These are phyloP conservation scores for Leccinellum albellum DNA, from an alignment of 768 basidiomycete genomes.

Conservation along the genomic window DNA sequence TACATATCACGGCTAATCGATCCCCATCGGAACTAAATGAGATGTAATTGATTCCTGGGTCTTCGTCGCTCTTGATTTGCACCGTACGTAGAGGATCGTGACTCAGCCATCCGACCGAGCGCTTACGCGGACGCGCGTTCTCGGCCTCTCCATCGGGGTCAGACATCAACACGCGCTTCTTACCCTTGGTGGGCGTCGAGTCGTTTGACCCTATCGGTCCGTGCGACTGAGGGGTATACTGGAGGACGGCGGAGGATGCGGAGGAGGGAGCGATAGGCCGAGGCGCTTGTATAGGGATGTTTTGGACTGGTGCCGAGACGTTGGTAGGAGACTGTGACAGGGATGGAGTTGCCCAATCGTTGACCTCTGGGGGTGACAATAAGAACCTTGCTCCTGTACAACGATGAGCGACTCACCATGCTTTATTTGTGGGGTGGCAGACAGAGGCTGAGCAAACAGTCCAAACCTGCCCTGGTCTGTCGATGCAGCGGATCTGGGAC, in stretches of 20 bases:
- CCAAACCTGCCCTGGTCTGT: slow-evolving; percentile 19
- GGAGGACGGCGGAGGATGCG: slow-evolving; percentile 34
- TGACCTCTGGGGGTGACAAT: slow-evolving; percentile 15
- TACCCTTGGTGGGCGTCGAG: slow-evolving; percentile 33
- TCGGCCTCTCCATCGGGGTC: slow-evolving; percentile 25
- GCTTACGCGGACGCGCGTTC: slow-evolving; percentile 32
- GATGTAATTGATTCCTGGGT: slow-evolving; percentile 45
- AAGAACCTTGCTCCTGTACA: not conserved
- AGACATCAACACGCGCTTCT: slow-evolving; percentile 37
- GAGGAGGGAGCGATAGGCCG: slow-evolving; percentile 26
- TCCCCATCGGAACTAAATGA: slow-evolving; percentile 52
- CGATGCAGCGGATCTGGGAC: slow-evolving; percentile 16
- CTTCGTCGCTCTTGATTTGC: slow-evolving; percentile 43
- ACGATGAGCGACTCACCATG: slow-evolving; percentile 20
- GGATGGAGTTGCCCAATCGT: slow-evolving; percentile 24
- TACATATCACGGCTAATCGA: slow-evolving; percentile 56
- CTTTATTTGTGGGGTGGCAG: slow-evolving; percentile 27
- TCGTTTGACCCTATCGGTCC: slow-evolving; percentile 13
- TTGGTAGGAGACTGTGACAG: slow-evolving; percentile 15
- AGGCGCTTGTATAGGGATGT: slow-evolving; percentile 28
- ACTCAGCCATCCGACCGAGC: slow-evolving; percentile 46
- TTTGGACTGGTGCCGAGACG: slow-evolving; percentile 12
- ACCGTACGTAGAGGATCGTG: slow-evolving; percentile 36
- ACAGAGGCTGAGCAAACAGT: slow-evolving; percentile 14
- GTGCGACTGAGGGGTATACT: slow-evolving; percentile 20